Base-by-base conservation (phyloP, 257 asterid species). In the Misopates orontium region DNA sequence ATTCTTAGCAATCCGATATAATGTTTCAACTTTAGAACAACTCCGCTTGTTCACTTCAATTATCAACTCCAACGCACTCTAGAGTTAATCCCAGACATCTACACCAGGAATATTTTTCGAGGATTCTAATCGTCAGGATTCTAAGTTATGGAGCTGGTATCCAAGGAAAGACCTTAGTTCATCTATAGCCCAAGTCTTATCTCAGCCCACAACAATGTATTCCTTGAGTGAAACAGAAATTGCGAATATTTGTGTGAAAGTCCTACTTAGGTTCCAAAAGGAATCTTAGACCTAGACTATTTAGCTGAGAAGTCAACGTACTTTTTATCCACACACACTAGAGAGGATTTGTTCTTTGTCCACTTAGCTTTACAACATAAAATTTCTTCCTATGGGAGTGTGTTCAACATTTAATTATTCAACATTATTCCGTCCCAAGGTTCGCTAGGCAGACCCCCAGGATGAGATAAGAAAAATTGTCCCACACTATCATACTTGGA, bases 31-130 rank as follows among this genome's bases (percentile, higher is more conserved):
- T 49, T 49, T 16, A 45, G 36, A 56, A 16, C 23, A 49, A 25
- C 22, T 31, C 23, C 50, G 23, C 60, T 20, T 18, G 64, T 52
- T 21, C 22, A 15, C 52, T 42, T 28, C 57, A 10, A 55, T 2
- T 42, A 56, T 44, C 67, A 56, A 56, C 48, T 40, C 60, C 28
- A 25, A 49, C 49, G 62, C 25, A 64, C 59, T 66, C 10, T 64
- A 45, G 41, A 57, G 12, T 47, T 5, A 59, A 32, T 69, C 49
- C 23, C 18, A 41, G 36, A 2, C n/a, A 2, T 28, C 36, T 7
- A 2, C 36, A 66, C 47, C 36, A 45, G 21, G 31, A 45, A 17
- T 20, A 14, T 39, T 55, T n/a, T 32, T 39, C 8, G 10, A n/a
- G 28, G 39, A 53, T 14, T 44, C 16, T 21, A 22, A 49, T 32